Base-by-base conservation (phyloP, 495 filamentous ascomycete genomes). In the Penicillium taxi region DNA sequence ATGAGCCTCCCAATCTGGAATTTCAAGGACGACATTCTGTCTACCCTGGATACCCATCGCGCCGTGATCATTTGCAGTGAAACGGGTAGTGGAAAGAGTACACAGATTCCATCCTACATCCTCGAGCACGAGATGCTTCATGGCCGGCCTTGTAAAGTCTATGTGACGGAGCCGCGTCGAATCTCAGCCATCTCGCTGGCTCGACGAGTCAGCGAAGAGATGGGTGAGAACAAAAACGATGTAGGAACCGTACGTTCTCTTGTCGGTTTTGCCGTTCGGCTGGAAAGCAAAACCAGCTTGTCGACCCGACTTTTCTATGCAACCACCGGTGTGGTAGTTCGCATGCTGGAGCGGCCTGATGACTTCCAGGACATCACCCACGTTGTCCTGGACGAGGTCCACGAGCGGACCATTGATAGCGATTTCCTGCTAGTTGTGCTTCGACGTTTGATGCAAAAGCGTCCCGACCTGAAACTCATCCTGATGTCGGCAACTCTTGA, bases 401-500 rank as follows among this genome's bases (percentile, higher is more conserved):
- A 96, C 57, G 89, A 96, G 48, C 76, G 89, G 36, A 82, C 84
- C 13, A 96, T 98, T 43, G 91, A 96, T 56, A 93, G 85, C 35
- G 91, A 98, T 46, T 96, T 98, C 57, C 67, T 98, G 13, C 66
- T 98, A 9, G 84, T 96, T 41, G 80, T 96, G 2, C 72, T 98
- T 15, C 83, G 85, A 46, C 83, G 88, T 44, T 65, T 96, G 11
- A 72, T 94, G 52, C 45, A 71, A 14, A 71, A 71, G 36, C 70
- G 86, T 32, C 81, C 80, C 32, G 75, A 88, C 29, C 61, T 95
- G 29, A 81, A 81, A 47, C 81, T 98, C 19, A 71, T 98, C 20
- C 72, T 98, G 17, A 98, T 96, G 91, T 95, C 89, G 34, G 91
- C 91, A 5, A 98, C 91, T 2, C 81, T 96, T 6, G 85, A 98